Conservation (phyloP, 768 basidiomycete genomes). For the Panaeolus cyanescens region DNA sequence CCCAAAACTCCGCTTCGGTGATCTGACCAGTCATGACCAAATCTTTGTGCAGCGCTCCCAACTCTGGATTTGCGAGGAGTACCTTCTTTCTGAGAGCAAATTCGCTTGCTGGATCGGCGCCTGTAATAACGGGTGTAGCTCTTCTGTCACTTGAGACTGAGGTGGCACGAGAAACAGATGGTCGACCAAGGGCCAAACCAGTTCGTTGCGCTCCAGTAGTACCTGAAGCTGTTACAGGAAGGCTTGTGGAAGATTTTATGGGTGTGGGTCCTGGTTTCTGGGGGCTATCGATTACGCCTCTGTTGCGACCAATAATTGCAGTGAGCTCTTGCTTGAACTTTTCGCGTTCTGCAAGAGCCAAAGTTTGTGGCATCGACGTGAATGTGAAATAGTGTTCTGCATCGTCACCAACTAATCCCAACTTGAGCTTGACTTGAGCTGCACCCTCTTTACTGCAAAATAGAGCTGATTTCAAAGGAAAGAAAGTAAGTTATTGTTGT, state of each 20-base stretch:
- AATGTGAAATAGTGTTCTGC: slow-evolving; percentile 84
- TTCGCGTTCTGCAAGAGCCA: slow-evolving; percentile 74
- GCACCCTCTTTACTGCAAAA: slow-evolving; percentile 88
- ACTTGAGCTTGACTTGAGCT: slow-evolving; percentile 75
- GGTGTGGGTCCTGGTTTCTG: slow-evolving; percentile 14
- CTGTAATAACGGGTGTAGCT: slow-evolving; percentile 56
- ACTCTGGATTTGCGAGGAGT: slow-evolving; percentile 73
- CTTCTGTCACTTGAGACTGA: slow-evolving; percentile 59
- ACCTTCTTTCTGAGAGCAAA: slow-evolving; percentile 80
- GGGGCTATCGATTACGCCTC: slow-evolving; percentile 37
- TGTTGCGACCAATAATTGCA: slow-evolving; percentile 75
- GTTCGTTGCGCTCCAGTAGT: slow-evolving; percentile 15
- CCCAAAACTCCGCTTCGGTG: slow-evolving; percentile 96
- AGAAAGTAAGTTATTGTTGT: slow-evolving; percentile 12
- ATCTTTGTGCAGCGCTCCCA: slow-evolving; percentile 82
- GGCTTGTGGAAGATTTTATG: slow-evolving; percentile 22
- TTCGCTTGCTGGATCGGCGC: slow-evolving; percentile 63
- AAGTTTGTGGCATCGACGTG: slow-evolving; percentile 55
- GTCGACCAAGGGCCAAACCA: slow-evolving; percentile 34
- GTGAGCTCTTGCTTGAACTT: slow-evolving; percentile 81
- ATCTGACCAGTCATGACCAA: slow-evolving; percentile 86
- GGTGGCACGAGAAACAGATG: slow-evolving; percentile 59
- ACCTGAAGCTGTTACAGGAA: slow-evolving; percentile 28
- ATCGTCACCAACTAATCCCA: slow-evolving; percentile 69
- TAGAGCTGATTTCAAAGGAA: slow-evolving; percentile 51